These are phyloP conservation scores for Cryptosporidium andersoni DNA, from an alignment of 169 alveolate species.

Conservation along the genomic window DNA sequence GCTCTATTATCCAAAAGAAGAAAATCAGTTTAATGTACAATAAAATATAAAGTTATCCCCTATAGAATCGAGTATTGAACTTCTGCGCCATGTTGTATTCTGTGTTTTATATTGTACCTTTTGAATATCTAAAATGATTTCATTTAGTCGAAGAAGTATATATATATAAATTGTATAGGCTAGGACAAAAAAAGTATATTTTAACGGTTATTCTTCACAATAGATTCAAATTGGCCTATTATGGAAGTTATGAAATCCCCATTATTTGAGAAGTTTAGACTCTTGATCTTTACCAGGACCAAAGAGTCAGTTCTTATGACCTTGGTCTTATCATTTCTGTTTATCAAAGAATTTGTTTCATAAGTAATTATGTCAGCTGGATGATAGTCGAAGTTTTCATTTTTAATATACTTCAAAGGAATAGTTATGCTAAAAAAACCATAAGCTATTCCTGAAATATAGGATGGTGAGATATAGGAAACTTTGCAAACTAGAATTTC, in stretches of 20 bases:
- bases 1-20: conserved; percentile 1
- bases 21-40: background rate
- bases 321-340: conserved; percentile 23
- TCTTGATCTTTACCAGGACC: conserved; percentile 32
- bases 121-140: background rate
- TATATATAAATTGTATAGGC: background rate
- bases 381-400: conserved; percentile 33
- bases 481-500: conserved; percentile 39
- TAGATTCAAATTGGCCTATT: conserved; percentile 50
- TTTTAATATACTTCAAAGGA: conserved; percentile 31
- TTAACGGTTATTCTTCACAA: background rate
- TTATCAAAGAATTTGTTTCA: conserved; percentile 43
- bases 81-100: background rate
- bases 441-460: conserved; percentile 65
- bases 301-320: conserved; percentile 24
- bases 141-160: background rate
- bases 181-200: background rate
- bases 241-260: conserved; percentile 61
- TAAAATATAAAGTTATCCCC: background rate
- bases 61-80: background rate
- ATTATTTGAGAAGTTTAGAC: conserved; percentile 32
- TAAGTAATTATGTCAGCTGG: conserved; percentile 15
- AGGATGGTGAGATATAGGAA: conserved; percentile 56
- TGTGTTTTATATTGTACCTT: background rate
- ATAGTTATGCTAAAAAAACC: conserved; percentile 43